A percentile compares a stretch with the other conserved stretches of the same genome.
These are phyloP conservation scores for Talaromyces nanjingensis DNA, from an alignment of 495 filamentous ascomycete genomes.

Conservation along the genomic window DNA sequence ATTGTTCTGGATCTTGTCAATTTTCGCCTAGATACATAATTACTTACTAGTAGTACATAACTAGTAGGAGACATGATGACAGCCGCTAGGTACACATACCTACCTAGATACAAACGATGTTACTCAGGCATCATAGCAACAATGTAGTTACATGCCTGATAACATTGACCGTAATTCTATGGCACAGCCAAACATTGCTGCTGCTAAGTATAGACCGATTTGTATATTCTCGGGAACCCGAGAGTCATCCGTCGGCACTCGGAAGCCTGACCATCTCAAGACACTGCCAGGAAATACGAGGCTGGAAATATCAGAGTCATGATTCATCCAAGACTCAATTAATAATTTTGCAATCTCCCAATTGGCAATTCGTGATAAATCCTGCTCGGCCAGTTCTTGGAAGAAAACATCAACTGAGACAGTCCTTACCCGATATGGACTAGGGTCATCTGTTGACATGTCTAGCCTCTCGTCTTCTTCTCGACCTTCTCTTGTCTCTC, in stretches of 20 bases:
- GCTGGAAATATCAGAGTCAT: neutral
- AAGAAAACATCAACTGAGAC: neutral
- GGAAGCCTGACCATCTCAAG: neutral
- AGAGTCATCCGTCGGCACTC: neutral
- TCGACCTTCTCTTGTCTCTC: neutral
- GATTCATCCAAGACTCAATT: neutral
- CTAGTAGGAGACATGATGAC: neutral
- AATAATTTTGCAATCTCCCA: neutral
- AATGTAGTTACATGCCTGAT: neutral
- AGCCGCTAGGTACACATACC: too few species aligned
- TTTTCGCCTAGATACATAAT: neutral
- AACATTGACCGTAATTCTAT: neutral
- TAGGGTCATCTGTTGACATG: neutral
- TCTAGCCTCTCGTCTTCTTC: neutral
- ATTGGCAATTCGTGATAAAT: neutral
- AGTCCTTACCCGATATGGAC: neutral
- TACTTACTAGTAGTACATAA: neutral
- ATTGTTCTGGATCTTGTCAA: conserved; percentile 1
- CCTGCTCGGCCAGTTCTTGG: neutral
- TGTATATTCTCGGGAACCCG: neutral
- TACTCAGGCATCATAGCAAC: neutral
- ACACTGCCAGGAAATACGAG: neutral
- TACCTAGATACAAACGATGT: neutral
- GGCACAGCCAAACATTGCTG: neutral
- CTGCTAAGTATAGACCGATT: neutral